Percentiles rank a stretch among this genome's conserved stretches.
Conservation (phyloP, 78 protist genomes). For the Dictyostelium intermedium region DNA sequence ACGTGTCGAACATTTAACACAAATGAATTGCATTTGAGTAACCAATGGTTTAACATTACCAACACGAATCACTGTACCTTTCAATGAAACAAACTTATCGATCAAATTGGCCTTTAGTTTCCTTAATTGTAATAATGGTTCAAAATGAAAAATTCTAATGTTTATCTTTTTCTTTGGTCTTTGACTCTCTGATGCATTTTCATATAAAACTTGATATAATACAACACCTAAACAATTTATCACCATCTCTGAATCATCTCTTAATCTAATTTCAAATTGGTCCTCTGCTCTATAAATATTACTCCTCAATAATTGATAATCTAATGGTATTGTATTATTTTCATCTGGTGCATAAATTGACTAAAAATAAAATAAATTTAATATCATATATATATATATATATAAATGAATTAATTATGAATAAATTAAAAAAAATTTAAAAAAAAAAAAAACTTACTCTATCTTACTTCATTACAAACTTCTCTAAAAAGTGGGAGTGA, state of each 20-base stretch:
- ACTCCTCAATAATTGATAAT: conserved; percentile 11
- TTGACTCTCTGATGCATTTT: not conserved
- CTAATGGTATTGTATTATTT: conserved; percentile 39
- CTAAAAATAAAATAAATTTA: not conserved
- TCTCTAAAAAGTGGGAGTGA: conserved; percentile 15
- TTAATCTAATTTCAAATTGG: conserved; percentile 18
- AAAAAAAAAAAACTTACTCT: not conserved
- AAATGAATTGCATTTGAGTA: conserved; percentile 65
- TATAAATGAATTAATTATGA: no score
- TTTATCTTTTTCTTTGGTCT: conserved; percentile 50
- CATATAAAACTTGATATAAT: conserved; percentile 27
- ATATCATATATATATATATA: no score
- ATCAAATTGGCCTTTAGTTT: conserved; percentile 21
- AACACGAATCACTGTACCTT: conserved; percentile 95
- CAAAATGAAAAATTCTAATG: conserved; percentile 26
- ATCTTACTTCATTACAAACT: conserved; percentile 43
- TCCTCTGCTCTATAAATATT: conserved; percentile 9
- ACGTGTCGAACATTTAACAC: not conserved
- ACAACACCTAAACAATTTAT: conserved; percentile 71
- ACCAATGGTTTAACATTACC: conserved; percentile 91
- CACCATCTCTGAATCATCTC: conserved; percentile 64
- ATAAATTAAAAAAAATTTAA: no score
- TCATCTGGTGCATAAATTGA: conserved; percentile 55
- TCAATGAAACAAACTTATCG: conserved; percentile 84
- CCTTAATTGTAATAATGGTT: not conserved